Percentiles rank a stretch among this genome's conserved stretches.
Conservation (phyloP, 257 asterid genomes). For the Solanum neorickii region DNA sequence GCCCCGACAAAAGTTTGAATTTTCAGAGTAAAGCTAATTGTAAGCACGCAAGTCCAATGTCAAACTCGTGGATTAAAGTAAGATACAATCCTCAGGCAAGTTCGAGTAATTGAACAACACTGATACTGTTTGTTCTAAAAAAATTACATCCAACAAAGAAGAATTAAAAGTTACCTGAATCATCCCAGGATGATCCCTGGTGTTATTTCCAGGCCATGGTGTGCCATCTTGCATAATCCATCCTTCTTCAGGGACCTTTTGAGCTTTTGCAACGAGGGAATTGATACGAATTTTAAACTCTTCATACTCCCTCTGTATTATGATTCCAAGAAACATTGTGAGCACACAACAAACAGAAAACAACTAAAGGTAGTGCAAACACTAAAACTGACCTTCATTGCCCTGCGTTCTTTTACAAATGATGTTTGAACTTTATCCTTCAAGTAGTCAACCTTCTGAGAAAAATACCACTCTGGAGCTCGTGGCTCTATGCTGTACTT, state of each 20-base stretch:
- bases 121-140: neutral
- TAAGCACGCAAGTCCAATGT: neutral
- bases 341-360: slow-evolving; percentile 6
- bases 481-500: slow-evolving; percentile 88
- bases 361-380: neutral
- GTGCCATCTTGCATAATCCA: slow-evolving; percentile 99
- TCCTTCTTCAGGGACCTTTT: slow-evolving; percentile 91
- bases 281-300: slow-evolving; percentile 85
- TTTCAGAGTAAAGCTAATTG: neutral
- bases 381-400: slow-evolving; percentile 67
- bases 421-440: slow-evolving; percentile 90
- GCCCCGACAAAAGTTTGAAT: neutral
- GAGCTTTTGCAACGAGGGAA: slow-evolving; percentile 81
- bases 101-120: neutral
- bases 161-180: slow-evolving; percentile 53
- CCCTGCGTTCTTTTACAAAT: slow-evolving; percentile 92
- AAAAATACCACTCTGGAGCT: slow-evolving; percentile 95
- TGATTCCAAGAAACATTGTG: slow-evolving; percentile 12
- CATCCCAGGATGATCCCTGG: slow-evolving; percentile 98
- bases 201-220: slow-evolving; percentile 98
- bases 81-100: neutral
- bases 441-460: slow-evolving; percentile 81
- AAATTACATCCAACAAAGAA: neutral
- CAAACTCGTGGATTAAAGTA: neutral
- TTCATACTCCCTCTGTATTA: slow-evolving; percentile 82